Evolutionary conservation across 495 filamentous ascomycete genomes (phyloP).

Genomic region (Talaromyces nanjingensis): DNA sequence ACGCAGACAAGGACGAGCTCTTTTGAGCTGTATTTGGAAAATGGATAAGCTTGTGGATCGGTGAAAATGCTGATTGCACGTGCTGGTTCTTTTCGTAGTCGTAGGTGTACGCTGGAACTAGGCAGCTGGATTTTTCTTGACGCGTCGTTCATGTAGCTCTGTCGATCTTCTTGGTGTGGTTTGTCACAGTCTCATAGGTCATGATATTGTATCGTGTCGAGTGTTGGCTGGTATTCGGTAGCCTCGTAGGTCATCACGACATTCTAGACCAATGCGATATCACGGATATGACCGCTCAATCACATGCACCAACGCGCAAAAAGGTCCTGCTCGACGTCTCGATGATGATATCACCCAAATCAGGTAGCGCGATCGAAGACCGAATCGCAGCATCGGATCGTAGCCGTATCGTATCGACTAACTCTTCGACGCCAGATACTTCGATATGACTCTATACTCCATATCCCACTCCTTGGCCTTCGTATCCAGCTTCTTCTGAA

Average conservation of each 20-base stretch:
- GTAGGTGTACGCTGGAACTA: neutral
- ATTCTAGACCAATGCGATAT: neutral
- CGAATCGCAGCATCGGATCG: neutral
- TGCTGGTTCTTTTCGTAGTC: neutral
- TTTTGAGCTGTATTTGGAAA: neutral
- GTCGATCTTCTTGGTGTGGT: neutral
- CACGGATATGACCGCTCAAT: neutral
- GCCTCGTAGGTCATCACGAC: neutral
- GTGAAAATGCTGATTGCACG: neutral
- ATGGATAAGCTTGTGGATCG: neutral
- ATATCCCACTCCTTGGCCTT: conserved; percentile 39
- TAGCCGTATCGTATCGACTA: neutral
- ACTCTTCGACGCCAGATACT: conserved; percentile 24
- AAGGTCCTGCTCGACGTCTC: too few species aligned
- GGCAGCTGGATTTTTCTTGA: neutral
- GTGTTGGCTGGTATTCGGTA: neutral
- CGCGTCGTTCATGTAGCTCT: neutral
- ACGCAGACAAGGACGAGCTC: neutral
- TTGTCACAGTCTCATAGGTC: neutral
- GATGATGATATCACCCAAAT: too few species aligned
- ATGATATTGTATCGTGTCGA: neutral
- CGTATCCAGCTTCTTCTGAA: conserved; percentile 38
- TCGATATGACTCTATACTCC: conserved; percentile 39
- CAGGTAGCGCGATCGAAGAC: neutral
- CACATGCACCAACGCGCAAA: neutral